Conservation (phyloP, 805 yeast genomes). For the Wickerhamiella occidentalis region DNA sequence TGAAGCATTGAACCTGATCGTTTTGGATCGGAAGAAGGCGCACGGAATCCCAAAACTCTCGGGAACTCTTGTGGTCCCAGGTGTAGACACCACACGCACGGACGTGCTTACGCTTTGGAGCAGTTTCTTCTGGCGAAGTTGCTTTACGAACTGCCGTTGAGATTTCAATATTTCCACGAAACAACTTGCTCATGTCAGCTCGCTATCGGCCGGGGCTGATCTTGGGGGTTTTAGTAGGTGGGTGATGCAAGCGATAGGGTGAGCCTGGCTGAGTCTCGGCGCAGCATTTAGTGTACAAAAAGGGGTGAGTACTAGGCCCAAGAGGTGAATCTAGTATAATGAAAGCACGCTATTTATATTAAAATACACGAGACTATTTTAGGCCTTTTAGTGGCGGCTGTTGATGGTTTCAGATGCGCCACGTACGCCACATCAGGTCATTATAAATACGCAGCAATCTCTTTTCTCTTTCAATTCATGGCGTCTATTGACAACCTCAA, state of each 20-base stretch:
- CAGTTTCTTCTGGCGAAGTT: conserved; percentile 69
- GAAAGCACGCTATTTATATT: no score
- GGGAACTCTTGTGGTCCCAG: conserved; percentile 84
- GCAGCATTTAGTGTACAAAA: no score
- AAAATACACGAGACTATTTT: no score
- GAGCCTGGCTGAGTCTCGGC: neutral
- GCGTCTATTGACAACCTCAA: conserved; percentile 65
- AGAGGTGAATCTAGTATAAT: no score
- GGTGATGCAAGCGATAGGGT: no score
- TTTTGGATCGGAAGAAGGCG: conserved; percentile 67
- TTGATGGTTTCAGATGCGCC: neutral
- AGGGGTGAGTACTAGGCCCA: no score
- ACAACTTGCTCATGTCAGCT: conserved; percentile 21
- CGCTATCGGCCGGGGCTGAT: conserved; percentile 3
- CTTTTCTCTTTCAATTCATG: conserved; percentile 26
- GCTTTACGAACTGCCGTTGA: conserved; percentile 62
- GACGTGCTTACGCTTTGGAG: conserved; percentile 93
- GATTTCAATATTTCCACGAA: conserved; percentile 30
- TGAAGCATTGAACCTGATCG: conserved; percentile 76
- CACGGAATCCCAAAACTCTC: conserved; percentile 73
- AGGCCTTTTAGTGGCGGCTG: no score
- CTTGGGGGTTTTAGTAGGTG: no score
- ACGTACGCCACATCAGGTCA: neutral
- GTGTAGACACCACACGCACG: conserved; percentile 91
- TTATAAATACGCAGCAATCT: conserved; percentile 10